Evolutionary conservation across 2,329 filamentous ascomycete species (phyloP), one percentile per base, ranked within the genome.

Genomic region (Gnomoniopsis sp.): DNA sequence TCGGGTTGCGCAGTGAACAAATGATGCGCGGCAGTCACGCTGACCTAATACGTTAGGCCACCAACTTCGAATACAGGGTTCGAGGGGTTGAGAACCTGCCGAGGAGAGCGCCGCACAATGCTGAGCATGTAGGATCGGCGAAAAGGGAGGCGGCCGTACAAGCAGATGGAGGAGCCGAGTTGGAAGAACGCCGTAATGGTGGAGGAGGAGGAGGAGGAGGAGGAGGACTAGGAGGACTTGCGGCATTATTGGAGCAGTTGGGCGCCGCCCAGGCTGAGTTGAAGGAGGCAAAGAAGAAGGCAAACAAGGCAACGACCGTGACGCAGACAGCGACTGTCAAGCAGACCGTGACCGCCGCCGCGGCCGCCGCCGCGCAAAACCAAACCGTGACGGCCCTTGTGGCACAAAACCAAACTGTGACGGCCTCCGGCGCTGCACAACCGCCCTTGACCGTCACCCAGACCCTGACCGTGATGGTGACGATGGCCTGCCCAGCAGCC

Each of bases 371-470:
- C 8, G 53, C 30, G 1, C 44, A 30, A 17, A 36, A 22, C 11
- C 36, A 49, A 22, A 19, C 6, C 8, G 43, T 19, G 8, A 19
- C 43, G 14, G 43, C 36, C n/a, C n/a, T n/a, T 41, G 46, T 30
- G 3, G 53, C 33, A 1, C 44, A 30, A 15, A 36, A 22, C 3
- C 48, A 49, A 11, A 19, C 6, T 7, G 43, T 19, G 8, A 19
- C 43, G 14, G 43, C 26, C 26, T 4, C 4, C 8, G 26, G 4
- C 26, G 26, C 26, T 8, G 4, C 26, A 8, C 4, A 4, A 4
- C 4, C 26, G 44, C 53, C 26, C 6, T 3, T 41, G 4, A 70
- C 68, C 21, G 65, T 70, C 26, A 70, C 66, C 30, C 65, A 67
- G 58, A 68, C 68, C 26, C 26, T 30, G 26, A 30, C 26, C 1